These are phyloP conservation scores for Ophiostoma himal-ulmi DNA, from an alignment of 2,329 filamentous ascomycete species.

Conservation along the genomic window DNA sequence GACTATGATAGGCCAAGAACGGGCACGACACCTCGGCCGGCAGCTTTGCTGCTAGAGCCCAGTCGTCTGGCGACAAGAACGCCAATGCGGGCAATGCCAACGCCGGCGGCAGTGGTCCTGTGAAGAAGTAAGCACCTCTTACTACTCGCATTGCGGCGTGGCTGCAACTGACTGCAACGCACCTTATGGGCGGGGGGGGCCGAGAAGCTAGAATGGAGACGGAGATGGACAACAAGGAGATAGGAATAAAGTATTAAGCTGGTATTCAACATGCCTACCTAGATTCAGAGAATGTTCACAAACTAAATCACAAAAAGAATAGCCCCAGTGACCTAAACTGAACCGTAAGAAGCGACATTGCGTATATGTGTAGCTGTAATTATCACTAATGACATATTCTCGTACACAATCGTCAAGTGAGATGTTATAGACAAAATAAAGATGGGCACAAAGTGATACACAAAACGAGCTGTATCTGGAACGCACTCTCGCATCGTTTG, in stretches of 20 bases:
- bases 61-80: background rate
- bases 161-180: background rate
- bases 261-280: background rate
- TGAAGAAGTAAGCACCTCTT: background rate
- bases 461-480: no score
- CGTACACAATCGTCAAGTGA: background rate
- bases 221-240: background rate
- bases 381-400: background rate
- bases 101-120: background rate
- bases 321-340: no score
- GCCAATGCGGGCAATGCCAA: background rate
- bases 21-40: background rate
- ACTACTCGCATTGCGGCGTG: no score
- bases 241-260: background rate
- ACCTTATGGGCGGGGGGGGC: no score
- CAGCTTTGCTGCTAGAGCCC: background rate
- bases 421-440: no score
- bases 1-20: background rate
- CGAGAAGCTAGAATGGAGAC: background rate
- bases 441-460: background rate
- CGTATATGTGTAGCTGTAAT: background rate
- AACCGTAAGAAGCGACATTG: background rate
- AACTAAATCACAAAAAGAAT: background rate
- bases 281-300: background rate
- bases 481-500: no score